Evolutionary conservation across 805 yeast genomes (phyloP).

Genomic region (Nakazawaea pomicola): DNA sequence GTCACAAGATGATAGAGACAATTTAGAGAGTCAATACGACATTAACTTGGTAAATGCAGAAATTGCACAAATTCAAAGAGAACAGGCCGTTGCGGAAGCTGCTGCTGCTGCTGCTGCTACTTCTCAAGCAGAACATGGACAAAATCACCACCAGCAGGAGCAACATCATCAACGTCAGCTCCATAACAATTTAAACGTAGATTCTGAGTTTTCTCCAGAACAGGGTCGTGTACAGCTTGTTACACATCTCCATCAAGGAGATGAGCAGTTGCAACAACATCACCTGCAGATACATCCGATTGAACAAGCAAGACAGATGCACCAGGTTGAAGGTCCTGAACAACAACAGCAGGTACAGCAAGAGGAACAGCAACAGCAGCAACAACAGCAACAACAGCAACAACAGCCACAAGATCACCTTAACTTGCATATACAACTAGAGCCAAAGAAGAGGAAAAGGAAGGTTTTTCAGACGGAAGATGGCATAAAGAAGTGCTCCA

Average conservation of each 20-base stretch:
- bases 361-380: not conserved
- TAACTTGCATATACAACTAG: not conserved
- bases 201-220: too few relatives aligned
- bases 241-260: not conserved
- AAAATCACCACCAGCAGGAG: conserved; percentile 10
- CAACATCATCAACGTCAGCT: not conserved
- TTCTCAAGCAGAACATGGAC: conserved; percentile 12
- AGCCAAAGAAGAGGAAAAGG: not conserved
- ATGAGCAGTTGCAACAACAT: not conserved
- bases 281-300: too few relatives aligned
- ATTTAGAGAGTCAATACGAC: conserved; percentile 9
- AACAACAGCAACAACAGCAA: not conserved
- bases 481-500: conserved; percentile 33
- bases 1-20: conserved; percentile 8
- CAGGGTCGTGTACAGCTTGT: too few relatives aligned
- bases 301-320: too few relatives aligned
- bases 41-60: conserved; percentile 10
- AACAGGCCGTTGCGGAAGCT: not conserved
- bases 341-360: conserved; percentile 4
- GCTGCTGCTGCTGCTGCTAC: conserved; percentile 6
- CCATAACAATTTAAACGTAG: too few relatives aligned
- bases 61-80: conserved; percentile 7
- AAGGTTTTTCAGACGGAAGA: conserved; percentile 13
- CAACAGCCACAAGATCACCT: not conserved
- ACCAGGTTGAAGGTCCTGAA: too few relatives aligned